phyloP scores from a whole-genome alignment of 1,139 yeast genomes.

The Candida buenavistaensis region DNA sequence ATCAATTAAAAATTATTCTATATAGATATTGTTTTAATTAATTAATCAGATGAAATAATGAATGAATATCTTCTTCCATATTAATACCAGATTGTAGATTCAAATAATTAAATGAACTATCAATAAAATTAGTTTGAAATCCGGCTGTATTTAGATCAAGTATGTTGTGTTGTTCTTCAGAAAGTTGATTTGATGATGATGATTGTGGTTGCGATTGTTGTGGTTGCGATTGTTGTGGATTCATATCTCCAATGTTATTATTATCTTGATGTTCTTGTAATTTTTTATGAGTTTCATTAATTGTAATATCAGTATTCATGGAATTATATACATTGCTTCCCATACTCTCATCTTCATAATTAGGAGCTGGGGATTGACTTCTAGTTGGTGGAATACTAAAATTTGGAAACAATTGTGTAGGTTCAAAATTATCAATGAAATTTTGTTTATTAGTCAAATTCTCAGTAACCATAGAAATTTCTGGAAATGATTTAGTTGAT shows the following conservation, averaged over 20 bases:
- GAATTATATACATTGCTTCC: slow-evolving; percentile 18
- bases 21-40: slow-evolving; percentile 6
- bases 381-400: slow-evolving; percentile 40
- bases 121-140: slow-evolving; percentile 44
- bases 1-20: slow-evolving; percentile 1
- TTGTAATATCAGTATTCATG: slow-evolving; percentile 4
- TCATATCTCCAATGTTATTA: background rate
- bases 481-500: slow-evolving; percentile 45
- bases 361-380: slow-evolving; percentile 33
- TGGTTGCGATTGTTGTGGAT: background rate
- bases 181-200: slow-evolving; percentile 8
- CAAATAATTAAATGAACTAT: slow-evolving; percentile 46
- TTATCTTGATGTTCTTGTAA: background rate
- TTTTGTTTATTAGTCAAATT: slow-evolving; percentile 39
- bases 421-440: slow-evolving; percentile 49
- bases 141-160: slow-evolving; percentile 31
- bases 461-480: slow-evolving; percentile 49
- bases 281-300: slow-evolving; percentile 1
- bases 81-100: slow-evolving; percentile 44
- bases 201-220: slow-evolving; percentile 5
- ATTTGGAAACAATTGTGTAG: slow-evolving; percentile 50
- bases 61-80: slow-evolving; percentile 34
- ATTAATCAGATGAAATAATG: slow-evolving; percentile 29
- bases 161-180: slow-evolving; percentile 8
- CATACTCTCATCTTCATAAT: slow-evolving; percentile 8